A percentile compares a stretch with the other conserved stretches of the same genome.
phyloP scores from a whole-genome alignment of 495 filamentous ascomycete species.

The Aspergillus carlsbadensis region DNA sequence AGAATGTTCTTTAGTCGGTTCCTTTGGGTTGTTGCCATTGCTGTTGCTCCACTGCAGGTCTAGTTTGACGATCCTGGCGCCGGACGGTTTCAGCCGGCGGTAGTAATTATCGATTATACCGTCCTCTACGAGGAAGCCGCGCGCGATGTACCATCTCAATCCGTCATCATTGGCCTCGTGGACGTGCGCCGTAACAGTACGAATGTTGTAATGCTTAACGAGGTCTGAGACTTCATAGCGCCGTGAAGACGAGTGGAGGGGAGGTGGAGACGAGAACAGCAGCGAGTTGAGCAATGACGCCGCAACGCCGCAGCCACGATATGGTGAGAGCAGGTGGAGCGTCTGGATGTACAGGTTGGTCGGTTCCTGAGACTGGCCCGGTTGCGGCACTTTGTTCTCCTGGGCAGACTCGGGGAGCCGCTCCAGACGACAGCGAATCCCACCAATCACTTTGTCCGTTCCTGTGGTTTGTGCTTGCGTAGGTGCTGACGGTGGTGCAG shows the following conservation, averaged over 20 bases:
- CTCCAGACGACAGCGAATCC: constrained; percentile 81
- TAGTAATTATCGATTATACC: constrained; percentile 76
- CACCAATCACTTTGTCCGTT: constrained; percentile 68
- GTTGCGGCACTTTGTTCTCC: constrained; percentile 18
- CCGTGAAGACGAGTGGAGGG: constrained; percentile 24
- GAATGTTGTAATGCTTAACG: constrained; percentile 46
- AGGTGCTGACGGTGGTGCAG: constrained; percentile 29
- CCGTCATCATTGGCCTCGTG: constrained; percentile 91
- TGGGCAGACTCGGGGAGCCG: constrained; percentile 27
- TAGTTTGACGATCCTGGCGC: constrained; percentile 71
- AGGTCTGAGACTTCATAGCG: constrained; percentile 45
- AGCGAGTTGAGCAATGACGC: constrained; percentile 62
- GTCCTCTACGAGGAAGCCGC: constrained; percentile 68
- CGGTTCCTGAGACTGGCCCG: constrained; percentile 28
- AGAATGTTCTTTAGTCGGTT: neutral
- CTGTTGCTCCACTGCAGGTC: constrained; percentile 30
- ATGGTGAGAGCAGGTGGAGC: constrained; percentile 77
- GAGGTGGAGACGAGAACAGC: constrained; percentile 46
- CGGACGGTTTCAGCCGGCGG: constrained; percentile 73
- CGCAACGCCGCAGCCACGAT: constrained; percentile 76
- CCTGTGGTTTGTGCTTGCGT: constrained; percentile 23
- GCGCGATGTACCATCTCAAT: constrained; percentile 76
- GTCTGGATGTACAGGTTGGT: constrained; percentile 83
- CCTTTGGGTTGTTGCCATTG: constrained; percentile 4
- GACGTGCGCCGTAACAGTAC: constrained; percentile 79